These are phyloP conservation scores for Chlorencoelia australis DNA, from an alignment of 2,329 filamentous ascomycete species.

Conservation along the genomic window DNA sequence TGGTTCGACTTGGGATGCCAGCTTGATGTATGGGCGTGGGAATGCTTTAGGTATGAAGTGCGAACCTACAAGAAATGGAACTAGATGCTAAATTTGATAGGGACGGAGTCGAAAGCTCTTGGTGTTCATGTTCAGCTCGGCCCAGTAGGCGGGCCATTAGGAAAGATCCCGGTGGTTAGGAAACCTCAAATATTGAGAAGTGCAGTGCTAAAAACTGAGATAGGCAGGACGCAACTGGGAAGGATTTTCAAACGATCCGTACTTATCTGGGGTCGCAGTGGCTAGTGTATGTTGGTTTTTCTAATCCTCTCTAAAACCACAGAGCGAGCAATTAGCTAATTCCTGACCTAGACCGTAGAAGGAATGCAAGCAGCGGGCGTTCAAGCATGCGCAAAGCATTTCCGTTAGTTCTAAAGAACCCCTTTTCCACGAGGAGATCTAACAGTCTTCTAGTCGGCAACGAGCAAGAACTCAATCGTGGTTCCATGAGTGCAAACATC, in stretches of 20 bases:
- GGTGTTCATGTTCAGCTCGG: conserved; percentile 69
- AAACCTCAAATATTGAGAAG: conserved; percentile 42
- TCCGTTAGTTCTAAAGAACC: conserved; percentile 23
- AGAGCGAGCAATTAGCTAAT: background rate
- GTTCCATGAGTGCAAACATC: conserved; percentile 44
- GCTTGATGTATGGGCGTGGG: conserved; percentile 62
- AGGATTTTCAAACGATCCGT: conserved; percentile 70
- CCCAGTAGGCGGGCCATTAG: conserved; percentile 65
- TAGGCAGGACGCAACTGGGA: conserved; percentile 75
- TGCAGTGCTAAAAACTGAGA: conserved; percentile 29
- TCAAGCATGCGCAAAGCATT: conserved; percentile 49
- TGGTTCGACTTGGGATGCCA: conserved; percentile 69
- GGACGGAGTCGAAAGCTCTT: conserved; percentile 56
- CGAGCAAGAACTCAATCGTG: conserved; percentile 55
- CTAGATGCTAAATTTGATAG: conserved; percentile 28
- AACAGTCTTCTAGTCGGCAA: conserved; percentile 40
- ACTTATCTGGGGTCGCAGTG: conserved; percentile 56
- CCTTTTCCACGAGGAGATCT: conserved; percentile 22
- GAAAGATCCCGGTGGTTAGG: conserved; percentile 46
- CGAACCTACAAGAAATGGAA: background rate
- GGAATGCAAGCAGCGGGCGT: conserved; percentile 43
- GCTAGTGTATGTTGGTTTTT: conserved; percentile 30
- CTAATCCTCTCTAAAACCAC: background rate
- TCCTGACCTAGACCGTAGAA: conserved; percentile 39
- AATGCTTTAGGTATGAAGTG: conserved; percentile 48